phyloP scores from a whole-genome alignment of 257 asterid genomes.

The Salvia miltiorrhiza region DNA sequence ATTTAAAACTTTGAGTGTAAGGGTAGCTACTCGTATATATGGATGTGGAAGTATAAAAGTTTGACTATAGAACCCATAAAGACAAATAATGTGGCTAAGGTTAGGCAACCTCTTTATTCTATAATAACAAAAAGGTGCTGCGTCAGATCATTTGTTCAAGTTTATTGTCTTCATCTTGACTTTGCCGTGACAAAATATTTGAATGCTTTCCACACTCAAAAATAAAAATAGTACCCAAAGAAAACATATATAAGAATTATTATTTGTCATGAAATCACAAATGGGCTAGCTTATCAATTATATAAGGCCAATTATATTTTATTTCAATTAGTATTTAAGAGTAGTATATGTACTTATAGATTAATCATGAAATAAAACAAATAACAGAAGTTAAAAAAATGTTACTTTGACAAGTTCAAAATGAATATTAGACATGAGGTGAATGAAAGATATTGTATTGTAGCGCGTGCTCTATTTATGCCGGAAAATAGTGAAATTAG shows the following conservation, averaged over 20 bases:
- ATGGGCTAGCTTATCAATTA: background rate
- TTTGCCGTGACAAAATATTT: background rate
- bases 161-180: conserved; percentile 24
- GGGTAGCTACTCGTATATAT: background rate
- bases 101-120: conserved; percentile 34
- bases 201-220: background rate
- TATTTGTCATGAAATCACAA: background rate
- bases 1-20: background rate
- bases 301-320: background rate
- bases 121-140: conserved; percentile 14
- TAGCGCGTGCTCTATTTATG: too few relatives aligned
- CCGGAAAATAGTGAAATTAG: too few relatives aligned
- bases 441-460: too few relatives aligned
- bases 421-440: too few relatives aligned
- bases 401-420: too few relatives aligned
- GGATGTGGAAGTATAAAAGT: conserved; percentile 18
- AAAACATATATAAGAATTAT: background rate
- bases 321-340: too few relatives aligned
- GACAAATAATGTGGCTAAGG: conserved; percentile 31
- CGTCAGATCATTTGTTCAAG: background rate
- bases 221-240: background rate
- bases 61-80: conserved; percentile 21
- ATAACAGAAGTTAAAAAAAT: too few relatives aligned
- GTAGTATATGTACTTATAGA: too few relatives aligned
- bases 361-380: too few relatives aligned